Conservation (phyloP, 2,329 filamentous ascomycete genomes). For the Nothophaeocryptopus gaeumannii region DNA sequence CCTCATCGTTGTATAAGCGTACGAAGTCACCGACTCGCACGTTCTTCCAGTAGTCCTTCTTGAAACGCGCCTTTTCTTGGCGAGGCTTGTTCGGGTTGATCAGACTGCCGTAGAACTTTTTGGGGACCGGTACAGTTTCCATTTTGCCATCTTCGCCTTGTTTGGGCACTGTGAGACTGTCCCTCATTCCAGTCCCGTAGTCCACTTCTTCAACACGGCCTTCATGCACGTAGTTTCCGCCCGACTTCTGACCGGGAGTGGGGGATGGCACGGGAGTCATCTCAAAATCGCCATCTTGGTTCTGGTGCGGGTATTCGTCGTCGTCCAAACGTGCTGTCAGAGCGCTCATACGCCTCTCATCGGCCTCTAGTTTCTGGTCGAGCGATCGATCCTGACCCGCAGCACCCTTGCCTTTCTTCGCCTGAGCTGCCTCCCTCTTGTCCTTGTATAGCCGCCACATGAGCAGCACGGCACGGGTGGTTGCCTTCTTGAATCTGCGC, state of each 20-base stretch:
- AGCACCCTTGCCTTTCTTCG: constrained; percentile 48
- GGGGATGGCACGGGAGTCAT: constrained; percentile 95
- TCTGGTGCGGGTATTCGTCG: constrained; percentile 37
- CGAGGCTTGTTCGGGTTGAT: constrained; percentile 68
- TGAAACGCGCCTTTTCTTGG: constrained; percentile 76
- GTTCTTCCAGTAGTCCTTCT: constrained; percentile 92
- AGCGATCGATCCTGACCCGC: constrained; percentile 42
- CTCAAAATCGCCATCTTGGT: constrained; percentile 68
- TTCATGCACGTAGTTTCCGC: constrained; percentile 19
- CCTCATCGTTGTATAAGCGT: constrained; percentile 92
- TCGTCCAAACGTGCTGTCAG: constrained; percentile 47
- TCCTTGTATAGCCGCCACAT: constrained; percentile 50
- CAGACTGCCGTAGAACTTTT: constrained; percentile 63
- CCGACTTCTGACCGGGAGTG: constrained; percentile 53
- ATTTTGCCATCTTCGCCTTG: constrained; percentile 22
- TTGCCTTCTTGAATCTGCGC: constrained; percentile 89
- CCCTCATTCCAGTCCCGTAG: constrained; percentile 16
- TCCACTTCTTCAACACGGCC: constrained; percentile 11
- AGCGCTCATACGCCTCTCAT: constrained; percentile 49
- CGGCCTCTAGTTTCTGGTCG: constrained; percentile 50
- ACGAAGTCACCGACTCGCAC: constrained; percentile 94
- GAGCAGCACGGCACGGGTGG: constrained; percentile 60
- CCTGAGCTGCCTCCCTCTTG: constrained; percentile 40
- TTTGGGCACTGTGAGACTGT: constrained; percentile 32
- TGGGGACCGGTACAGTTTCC: constrained; percentile 32